phyloP scores from a whole-genome alignment of 73 alveolate genomes.

The Paramecium biaurelia region DNA sequence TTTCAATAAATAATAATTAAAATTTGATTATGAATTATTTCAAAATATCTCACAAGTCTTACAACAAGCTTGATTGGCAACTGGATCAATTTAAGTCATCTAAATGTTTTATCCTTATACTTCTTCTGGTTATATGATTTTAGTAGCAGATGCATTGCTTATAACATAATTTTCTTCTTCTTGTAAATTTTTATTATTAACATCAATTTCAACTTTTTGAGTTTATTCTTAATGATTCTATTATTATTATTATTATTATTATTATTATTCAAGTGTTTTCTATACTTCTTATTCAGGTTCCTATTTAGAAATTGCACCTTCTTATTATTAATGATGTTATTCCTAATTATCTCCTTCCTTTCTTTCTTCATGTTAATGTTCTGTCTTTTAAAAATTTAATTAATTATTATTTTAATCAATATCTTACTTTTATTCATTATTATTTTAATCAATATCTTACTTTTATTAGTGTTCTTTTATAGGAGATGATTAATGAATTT shows the following conservation, averaged over 20 bases:
- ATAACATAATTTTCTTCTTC: background rate
- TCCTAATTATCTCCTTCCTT: background rate
- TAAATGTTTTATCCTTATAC: background rate
- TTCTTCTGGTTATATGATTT: background rate
- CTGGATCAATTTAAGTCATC: background rate
- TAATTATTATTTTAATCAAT: no score
- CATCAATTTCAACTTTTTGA: background rate
- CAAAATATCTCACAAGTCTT: background rate
- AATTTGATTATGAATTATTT: background rate
- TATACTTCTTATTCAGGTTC: background rate
- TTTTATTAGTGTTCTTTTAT: background rate
- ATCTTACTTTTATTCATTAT: background rate
- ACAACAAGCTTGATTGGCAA: conserved; percentile 4
- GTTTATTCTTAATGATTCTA: background rate
- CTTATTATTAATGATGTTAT: background rate
- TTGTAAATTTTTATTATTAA: background rate
- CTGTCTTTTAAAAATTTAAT: background rate
- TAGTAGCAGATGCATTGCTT: background rate
- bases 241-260: background rate
- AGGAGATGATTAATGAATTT: background rate
- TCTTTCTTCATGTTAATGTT: background rate
- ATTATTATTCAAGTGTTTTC: background rate
- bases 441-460: background rate
- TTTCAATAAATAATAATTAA: background rate
- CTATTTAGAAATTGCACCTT: background rate